Percentiles rank a stretch among this genome's conserved stretches.
phyloP scores from a whole-genome alignment of 163 green algal species.

The Chlorella variabilis region DNA sequence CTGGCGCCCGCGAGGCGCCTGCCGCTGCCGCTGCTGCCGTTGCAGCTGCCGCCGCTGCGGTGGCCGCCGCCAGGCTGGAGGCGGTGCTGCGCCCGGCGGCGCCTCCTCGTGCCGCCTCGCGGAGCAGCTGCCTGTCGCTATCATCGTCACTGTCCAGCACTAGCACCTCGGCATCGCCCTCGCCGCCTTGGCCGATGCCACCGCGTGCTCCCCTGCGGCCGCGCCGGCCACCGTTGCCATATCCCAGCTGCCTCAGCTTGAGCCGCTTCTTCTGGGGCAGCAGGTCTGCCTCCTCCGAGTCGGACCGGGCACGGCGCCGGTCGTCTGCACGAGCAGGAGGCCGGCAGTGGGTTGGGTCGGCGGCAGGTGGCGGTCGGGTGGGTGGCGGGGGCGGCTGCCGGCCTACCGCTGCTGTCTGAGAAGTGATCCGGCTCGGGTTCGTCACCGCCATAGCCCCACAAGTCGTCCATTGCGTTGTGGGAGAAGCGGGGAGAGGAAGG shows the following conservation, averaged over 20 bases:
- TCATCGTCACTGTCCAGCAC: conserved; percentile 5
- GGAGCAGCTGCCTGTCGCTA: conserved; percentile 8
- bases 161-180: neutral
- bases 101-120: neutral
- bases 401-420: conserved; percentile 5
- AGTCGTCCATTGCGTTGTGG: conserved; percentile 26
- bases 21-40: neutral
- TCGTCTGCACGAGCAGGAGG: neutral
- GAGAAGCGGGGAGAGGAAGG: no score
- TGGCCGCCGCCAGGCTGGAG: neutral
- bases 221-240: neutral
- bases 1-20: neutral
- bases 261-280: conserved; percentile 28
- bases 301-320: neutral
- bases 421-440: conserved; percentile 12
- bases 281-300: conserved; percentile 11
- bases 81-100: neutral
- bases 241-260: conserved; percentile 15
- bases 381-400: neutral
- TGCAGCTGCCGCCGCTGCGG: neutral
- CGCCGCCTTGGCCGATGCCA: no score
- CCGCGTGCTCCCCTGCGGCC: no score
- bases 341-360: neutral
- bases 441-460: conserved; percentile 30
- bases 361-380: neutral